Evolutionary conservation across 345 rosid genomes (phyloP), one percentile per base, ranked within the genome.

Genomic region (Brassica carinata): DNA sequence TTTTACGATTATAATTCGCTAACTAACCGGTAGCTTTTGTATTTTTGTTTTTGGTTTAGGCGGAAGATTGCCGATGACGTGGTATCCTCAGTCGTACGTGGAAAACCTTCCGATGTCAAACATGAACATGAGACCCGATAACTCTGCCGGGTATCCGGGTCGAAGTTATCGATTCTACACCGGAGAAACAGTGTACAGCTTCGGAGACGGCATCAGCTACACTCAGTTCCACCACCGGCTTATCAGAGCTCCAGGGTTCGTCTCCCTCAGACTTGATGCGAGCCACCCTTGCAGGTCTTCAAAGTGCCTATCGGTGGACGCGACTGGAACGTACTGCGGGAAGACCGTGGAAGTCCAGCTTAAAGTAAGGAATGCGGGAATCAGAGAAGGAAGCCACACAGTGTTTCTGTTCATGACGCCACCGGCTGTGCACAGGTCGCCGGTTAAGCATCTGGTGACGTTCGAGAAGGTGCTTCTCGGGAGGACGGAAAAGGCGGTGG

Each of bases 41-140:
- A 2, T 40, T 40, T 40, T 40, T 29, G 5, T 3, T 40, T 40
- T 40, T 13, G 48, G 3, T 38, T 2, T 40, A 90, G 95, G 91
- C 70, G 97, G 94, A 29, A 75, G 87, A 34, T 77, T 90, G 30
- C 96, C 96, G 1, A 87, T 92, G 92, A 92, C 95, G 17, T 90
- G 96, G 96, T 92, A 92, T 76, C 97, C 95, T 1, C 88, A 92
- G 75, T 85, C 92, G 13, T 92, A 75, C 1, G 86, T 80, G 0
- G 90, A 89, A 4, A 81, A 85, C 5, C 86, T 91, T 2, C 87
- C 91, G n/a, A 92, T 92, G 97, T 81, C 94, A 2, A 85, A 86
- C 58, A 92, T 92, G 97, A 90, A 89, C 83, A 89, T 89, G 96
- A 88, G 97, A 76, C 83, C 96, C 5, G 88, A 90, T 57, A 72